Evolutionary conservation across 768 basidiomycete species (phyloP).

Genomic region (Solioccasus polychromus): DNA sequence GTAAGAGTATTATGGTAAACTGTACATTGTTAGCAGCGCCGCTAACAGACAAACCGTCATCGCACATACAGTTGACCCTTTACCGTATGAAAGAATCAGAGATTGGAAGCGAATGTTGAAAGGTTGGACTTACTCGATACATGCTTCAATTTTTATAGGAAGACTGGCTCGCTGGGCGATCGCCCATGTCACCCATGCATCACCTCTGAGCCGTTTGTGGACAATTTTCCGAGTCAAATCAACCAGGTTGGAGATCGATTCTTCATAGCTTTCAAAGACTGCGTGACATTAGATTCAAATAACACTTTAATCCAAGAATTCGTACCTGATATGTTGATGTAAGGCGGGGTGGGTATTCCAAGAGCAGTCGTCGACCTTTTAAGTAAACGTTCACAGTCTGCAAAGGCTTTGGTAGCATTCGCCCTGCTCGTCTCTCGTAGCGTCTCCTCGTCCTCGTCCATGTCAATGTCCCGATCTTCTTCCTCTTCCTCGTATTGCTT

Average conservation of each 20-base stretch:
- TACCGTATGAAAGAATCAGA: conserved; percentile 1
- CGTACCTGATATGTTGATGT: neutral
- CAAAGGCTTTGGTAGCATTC: conserved; percentile 1
- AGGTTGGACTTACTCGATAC: conserved; percentile 1
- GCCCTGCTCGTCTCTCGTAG: neutral
- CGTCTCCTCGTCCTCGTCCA: conserved; percentile 1
- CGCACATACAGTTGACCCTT: conserved; percentile 3
- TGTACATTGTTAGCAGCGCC: neutral
- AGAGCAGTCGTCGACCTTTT: neutral
- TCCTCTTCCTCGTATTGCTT: neutral
- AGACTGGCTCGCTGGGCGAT: conserved; percentile 6
- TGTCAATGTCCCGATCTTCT: no score
- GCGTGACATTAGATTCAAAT: neutral
- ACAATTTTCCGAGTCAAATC: neutral
- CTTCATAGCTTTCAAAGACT: conserved; percentile 1
- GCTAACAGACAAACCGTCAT: neutral
- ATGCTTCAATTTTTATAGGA: conserved; percentile 5
- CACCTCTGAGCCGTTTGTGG: conserved; percentile 2
- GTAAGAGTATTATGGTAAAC: conserved; percentile 1
- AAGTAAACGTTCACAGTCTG: neutral
- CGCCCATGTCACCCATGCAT: conserved; percentile 8
- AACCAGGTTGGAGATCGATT: neutral
- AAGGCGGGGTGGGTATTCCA: neutral
- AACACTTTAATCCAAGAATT: neutral
- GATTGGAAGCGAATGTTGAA: neutral